These are phyloP conservation scores for Discostella stelligera DNA, from an alignment of 352 stramenopile species.

Conservation along the genomic window DNA sequence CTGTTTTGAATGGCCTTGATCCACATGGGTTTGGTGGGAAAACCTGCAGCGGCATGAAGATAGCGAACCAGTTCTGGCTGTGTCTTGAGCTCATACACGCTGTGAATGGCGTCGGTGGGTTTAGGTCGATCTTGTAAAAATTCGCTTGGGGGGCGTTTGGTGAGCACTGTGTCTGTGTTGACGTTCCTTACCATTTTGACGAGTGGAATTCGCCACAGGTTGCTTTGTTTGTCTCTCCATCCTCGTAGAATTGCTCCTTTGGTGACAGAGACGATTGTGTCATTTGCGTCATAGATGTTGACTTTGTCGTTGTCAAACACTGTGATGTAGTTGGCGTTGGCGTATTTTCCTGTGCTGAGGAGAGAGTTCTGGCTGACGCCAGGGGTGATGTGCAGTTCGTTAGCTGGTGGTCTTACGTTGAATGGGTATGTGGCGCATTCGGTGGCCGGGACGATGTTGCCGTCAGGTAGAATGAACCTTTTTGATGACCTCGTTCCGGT, in stretches of 20 bases:
- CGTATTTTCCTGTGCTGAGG: background rate
- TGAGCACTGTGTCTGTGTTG: background rate
- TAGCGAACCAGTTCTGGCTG: background rate
- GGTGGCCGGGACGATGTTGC: background rate
- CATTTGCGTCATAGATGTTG: conserved; percentile 1
- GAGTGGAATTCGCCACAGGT: conserved; percentile 7
- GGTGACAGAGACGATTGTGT: background rate
- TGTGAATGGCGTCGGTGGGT: background rate
- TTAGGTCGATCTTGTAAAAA: background rate
- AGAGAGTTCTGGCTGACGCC: conserved; percentile 1
- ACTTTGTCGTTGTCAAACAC: background rate
- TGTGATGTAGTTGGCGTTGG: background rate
- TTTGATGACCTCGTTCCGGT: background rate
- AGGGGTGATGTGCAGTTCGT: conserved; percentile 4
- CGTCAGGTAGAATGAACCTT: background rate
- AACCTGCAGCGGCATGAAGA: conserved; percentile 7
- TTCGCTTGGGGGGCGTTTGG: background rate
- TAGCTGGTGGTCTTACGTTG: background rate
- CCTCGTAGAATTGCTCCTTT: conserved; percentile 1
- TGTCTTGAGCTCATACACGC: background rate
- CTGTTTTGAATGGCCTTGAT: background rate
- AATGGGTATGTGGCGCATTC: background rate
- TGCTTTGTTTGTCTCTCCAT: background rate
- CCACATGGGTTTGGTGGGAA: conserved; percentile 3
- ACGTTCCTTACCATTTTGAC: too few species aligned